A percentile compares a stretch with the other conserved stretches of the same genome.
These are phyloP conservation scores for Petunia secreta DNA, from an alignment of 257 asterid species.

Conservation along the genomic window DNA sequence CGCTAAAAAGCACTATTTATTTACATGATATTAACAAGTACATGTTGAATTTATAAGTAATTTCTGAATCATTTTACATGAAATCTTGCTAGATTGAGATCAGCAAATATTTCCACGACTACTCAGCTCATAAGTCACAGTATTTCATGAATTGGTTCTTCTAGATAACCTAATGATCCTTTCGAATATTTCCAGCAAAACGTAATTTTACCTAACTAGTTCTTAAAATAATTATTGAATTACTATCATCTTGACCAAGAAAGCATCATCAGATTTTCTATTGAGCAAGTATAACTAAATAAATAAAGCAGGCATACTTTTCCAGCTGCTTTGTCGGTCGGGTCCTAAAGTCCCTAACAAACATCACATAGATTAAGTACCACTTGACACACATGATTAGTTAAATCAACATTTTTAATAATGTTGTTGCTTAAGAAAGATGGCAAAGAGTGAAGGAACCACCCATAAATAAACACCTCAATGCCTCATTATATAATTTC, in stretches of 20 bases:
- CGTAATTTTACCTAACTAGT: background rate
- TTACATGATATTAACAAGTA: background rate
- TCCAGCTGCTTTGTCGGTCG: background rate
- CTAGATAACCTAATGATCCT: slow-evolving; percentile 13
- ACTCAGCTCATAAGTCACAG: background rate
- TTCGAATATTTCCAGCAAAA: background rate
- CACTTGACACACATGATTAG: slow-evolving; percentile 24
- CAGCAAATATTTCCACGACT: slow-evolving; percentile 16
- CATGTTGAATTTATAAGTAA: background rate
- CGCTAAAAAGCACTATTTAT: background rate
- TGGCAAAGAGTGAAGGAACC: slow-evolving; percentile 14
- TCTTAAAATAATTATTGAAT: background rate
- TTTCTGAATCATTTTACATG: background rate
- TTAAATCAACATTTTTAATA: slow-evolving; percentile 33
- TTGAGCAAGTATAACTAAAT: slow-evolving; percentile 2
- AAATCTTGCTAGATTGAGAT: background rate
- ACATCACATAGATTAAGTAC: slow-evolving; percentile 3
- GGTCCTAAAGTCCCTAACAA: background rate
- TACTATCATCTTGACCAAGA: slow-evolving; percentile 3
- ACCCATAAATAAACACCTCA: background rate
- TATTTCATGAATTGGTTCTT: background rate
- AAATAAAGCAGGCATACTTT: background rate
- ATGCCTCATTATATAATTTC: background rate
- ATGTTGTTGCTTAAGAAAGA: slow-evolving; percentile 37
- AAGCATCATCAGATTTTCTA: background rate